These are phyloP conservation scores for Chlorella vulgaris DNA, from an alignment of 139 green algal species.

Conservation along the genomic window DNA sequence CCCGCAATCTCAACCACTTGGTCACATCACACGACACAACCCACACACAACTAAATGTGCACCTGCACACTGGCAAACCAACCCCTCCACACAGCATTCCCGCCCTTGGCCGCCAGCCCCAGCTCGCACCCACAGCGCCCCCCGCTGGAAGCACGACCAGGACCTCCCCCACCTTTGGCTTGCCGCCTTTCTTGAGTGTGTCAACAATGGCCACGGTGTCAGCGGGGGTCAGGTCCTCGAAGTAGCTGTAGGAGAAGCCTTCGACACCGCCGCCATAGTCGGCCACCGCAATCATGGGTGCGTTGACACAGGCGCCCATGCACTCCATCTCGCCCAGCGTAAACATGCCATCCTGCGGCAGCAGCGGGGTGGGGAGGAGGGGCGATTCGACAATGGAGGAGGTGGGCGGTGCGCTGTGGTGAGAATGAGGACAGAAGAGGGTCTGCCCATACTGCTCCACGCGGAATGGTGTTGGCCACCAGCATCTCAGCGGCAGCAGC, in stretches of 20 bases:
- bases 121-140: too few relatives aligned
- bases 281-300: conserved; percentile 96
- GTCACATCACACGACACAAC: neutral
- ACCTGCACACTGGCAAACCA: conserved; percentile 3
- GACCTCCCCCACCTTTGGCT: conserved; percentile 52
- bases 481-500: neutral
- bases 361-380: neutral
- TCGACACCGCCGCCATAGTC: conserved; percentile 87
- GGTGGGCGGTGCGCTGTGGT: neutral
- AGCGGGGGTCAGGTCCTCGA: conserved; percentile 94
- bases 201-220: conserved; percentile 84
- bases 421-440: neutral
- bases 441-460: neutral
- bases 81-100: neutral
- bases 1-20: neutral
- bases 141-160: too few relatives aligned
- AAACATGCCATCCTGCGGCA: conserved; percentile 88
- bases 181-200: conserved; percentile 75
- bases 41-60: neutral
- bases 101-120: too few relatives aligned
- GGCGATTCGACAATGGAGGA: too few relatives aligned
- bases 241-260: conserved; percentile 91
- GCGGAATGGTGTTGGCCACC: neutral
- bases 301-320: conserved; percentile 99
- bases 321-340: conserved; percentile 99